phyloP scores from a whole-genome alignment of 2,329 filamentous ascomycete species.

The Rhexocercosporidium sp. region DNA sequence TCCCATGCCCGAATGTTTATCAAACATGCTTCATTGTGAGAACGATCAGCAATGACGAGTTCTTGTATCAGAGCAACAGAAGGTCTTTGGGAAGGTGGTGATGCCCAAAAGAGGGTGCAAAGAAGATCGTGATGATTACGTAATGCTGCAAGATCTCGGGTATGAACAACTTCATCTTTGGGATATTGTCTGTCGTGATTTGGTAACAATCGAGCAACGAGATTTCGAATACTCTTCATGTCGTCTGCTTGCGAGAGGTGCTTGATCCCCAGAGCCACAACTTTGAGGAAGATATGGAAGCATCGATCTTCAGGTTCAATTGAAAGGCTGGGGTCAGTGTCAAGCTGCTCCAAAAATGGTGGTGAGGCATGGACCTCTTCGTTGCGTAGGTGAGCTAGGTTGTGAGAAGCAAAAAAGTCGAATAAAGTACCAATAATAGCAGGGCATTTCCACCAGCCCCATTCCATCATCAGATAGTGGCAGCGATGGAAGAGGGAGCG shows the following conservation, averaged over 20 bases:
- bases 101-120: slow-evolving; percentile 69
- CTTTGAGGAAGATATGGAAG: slow-evolving; percentile 72
- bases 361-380: slow-evolving; percentile 68
- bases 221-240: slow-evolving; percentile 63
- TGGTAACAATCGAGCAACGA: slow-evolving; percentile 65
- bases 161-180: slow-evolving; percentile 64
- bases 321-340: slow-evolving; percentile 49
- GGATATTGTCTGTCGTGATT: slow-evolving; percentile 69
- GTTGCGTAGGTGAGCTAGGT: slow-evolving; percentile 66
- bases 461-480: slow-evolving; percentile 66
- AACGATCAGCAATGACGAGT: slow-evolving; percentile 62
- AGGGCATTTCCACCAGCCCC: slow-evolving; percentile 66
- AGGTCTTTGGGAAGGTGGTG: slow-evolving; percentile 60
- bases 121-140: slow-evolving; percentile 73
- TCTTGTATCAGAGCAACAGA: slow-evolving; percentile 60
- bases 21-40: slow-evolving; percentile 69
- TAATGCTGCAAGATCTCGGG: slow-evolving; percentile 66
- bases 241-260: slow-evolving; percentile 54
- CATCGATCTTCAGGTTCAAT: slow-evolving; percentile 63
- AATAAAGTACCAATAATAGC: slow-evolving; percentile 64
- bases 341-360: slow-evolving; percentile 62
- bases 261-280: slow-evolving; percentile 62
- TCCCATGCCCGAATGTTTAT: slow-evolving; percentile 69
- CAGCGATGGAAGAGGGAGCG: slow-evolving; percentile 64
- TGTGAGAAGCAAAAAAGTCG: slow-evolving; percentile 69